Percentiles rank a stretch among this genome's conserved stretches.
Evolutionary conservation across 108 stramenopile species (phyloP).

Genomic region (Schizochytrium sp.): DNA sequence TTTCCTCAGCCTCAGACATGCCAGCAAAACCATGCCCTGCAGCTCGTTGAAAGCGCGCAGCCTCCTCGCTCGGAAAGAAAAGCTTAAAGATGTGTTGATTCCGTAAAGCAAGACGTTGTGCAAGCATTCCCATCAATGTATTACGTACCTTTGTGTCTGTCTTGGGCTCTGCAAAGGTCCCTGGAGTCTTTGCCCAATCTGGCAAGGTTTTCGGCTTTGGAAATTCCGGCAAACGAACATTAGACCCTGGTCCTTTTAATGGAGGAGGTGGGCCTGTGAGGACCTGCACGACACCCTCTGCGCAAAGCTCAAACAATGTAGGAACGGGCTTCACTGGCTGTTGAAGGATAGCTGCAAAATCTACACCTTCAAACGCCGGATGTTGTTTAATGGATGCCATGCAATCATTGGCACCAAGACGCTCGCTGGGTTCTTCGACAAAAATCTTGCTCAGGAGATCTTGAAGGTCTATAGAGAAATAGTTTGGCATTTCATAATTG

Average conservation of each 20-base stretch:
- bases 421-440: slow-evolving; percentile 15
- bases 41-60: slow-evolving; percentile 41
- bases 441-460: not conserved
- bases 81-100: slow-evolving; percentile 26
- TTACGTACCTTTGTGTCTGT: not conserved
- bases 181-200: not conserved
- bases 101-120: not conserved
- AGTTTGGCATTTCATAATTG: slow-evolving; percentile 59
- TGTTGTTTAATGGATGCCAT: slow-evolving; percentile 8
- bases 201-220: not conserved
- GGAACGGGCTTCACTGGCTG: slow-evolving; percentile 1
- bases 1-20: slow-evolving; percentile 9
- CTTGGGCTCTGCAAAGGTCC: not conserved
- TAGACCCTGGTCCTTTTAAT: not conserved
- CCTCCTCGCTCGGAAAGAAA: not conserved
- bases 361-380: not conserved
- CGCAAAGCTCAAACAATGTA: not conserved
- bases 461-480: not conserved
- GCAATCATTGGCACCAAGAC: slow-evolving; percentile 27
- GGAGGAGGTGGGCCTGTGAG: not conserved
- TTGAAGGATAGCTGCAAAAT: not conserved
- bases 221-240: slow-evolving; percentile 13
- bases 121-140: slow-evolving; percentile 23
- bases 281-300: not conserved
- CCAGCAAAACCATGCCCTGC: not conserved